phyloP scores from a whole-genome alignment of 306 rosid species.

The Prunus fruticosa region DNA sequence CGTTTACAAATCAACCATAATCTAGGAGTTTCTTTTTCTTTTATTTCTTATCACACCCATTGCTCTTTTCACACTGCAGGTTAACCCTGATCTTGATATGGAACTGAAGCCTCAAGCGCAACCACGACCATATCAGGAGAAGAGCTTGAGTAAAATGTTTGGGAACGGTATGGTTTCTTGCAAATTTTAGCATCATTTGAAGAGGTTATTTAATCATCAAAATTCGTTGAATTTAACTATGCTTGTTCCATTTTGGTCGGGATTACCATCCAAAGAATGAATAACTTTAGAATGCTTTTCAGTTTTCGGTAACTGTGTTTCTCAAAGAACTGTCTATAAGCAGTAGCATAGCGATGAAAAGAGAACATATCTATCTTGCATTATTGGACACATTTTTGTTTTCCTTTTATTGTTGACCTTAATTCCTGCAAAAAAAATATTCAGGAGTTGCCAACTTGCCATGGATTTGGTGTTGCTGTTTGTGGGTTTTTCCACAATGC shows the following conservation, averaged over 20 bases:
- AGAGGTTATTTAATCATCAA: constrained; percentile 12
- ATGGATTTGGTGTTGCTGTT: neutral
- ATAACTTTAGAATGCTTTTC: neutral
- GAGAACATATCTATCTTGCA: neutral
- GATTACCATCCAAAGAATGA: neutral
- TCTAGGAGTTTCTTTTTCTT: constrained; percentile 17
- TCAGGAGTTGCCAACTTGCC: neutral
- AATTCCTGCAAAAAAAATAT: neutral
- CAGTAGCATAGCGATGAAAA: neutral
- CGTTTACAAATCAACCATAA: constrained; percentile 4
- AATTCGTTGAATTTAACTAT: neutral
- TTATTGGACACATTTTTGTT: neutral
- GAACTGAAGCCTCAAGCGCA: constrained; percentile 97
- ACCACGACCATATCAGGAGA: constrained; percentile 97
- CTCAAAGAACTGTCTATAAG: neutral
- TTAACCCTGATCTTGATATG: constrained; percentile 93
- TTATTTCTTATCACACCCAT: neutral
- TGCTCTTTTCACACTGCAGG: constrained; percentile 45
- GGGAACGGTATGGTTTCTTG: constrained; percentile 72
- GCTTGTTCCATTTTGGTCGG: neutral
- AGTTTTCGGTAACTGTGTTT: neutral
- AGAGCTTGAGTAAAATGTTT: constrained; percentile 98
- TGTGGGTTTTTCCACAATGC: neutral
- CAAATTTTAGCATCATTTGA: constrained; percentile 6
- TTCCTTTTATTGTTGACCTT: neutral